A percentile compares a stretch with the other conserved stretches of the same genome.
These are phyloP conservation scores for Biancaea sappan DNA, from an alignment of 306 rosid genomes.

Conservation along the genomic window DNA sequence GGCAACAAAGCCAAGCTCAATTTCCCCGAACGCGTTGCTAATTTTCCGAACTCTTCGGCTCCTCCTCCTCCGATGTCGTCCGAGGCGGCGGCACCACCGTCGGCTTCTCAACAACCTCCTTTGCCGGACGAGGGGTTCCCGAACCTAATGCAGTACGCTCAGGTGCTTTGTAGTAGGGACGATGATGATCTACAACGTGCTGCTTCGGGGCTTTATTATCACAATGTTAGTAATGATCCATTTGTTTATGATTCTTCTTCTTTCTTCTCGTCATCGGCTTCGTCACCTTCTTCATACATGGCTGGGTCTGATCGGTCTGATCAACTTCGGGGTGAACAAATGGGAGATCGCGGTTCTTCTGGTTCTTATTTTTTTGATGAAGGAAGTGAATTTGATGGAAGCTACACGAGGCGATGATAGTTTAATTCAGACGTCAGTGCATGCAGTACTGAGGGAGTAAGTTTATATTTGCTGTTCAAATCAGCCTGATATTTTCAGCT, in stretches of 20 bases:
- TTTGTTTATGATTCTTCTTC: constrained; percentile 8
- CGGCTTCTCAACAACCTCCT: neutral
- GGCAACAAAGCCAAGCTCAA: constrained; percentile 55
- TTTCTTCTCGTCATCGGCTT: constrained; percentile 19
- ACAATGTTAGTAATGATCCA: neutral
- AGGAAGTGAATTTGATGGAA: constrained; percentile 34
- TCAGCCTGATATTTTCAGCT: neutral
- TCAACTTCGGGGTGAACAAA: constrained; percentile 15
- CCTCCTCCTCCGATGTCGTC: neutral
- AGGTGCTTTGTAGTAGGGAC: constrained; percentile 41
- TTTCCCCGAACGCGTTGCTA: constrained; percentile 40
- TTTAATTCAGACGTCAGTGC: neutral
- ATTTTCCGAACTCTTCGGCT: neutral
- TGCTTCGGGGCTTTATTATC: constrained; percentile 28
- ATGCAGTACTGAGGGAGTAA: constrained; percentile 3
- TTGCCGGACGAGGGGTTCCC: constrained; percentile 33
- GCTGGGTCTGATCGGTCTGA: neutral
- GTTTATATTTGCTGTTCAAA: neutral
- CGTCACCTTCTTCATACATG: neutral
- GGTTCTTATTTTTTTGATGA: constrained; percentile 16
- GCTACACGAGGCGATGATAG: constrained; percentile 5
- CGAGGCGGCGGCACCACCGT: neutral
- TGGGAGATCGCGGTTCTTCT: constrained; percentile 14
- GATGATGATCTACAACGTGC: constrained; percentile 44
- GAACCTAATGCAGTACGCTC: constrained; percentile 47